phyloP scores from a whole-genome alignment of 1,139 yeast genomes.

The Meyerozyma smithsonii region DNA sequence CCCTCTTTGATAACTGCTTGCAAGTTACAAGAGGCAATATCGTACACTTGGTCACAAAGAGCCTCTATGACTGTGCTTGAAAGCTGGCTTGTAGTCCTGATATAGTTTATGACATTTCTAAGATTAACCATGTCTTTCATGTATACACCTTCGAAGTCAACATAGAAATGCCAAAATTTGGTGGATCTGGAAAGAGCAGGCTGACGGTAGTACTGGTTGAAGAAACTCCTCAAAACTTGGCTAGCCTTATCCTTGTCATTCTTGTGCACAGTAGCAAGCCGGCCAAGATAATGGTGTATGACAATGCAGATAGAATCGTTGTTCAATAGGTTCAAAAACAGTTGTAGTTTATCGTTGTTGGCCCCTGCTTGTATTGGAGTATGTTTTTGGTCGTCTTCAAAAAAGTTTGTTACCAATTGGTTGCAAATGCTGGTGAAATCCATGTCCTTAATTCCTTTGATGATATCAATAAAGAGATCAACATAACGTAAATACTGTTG shows the following conservation, averaged over 20 bases:
- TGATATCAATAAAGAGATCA: slow-evolving; percentile 16
- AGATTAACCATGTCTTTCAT: slow-evolving; percentile 42
- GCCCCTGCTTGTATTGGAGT: slow-evolving; percentile 4
- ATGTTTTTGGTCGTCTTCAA: slow-evolving; percentile 9
- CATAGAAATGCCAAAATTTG: slow-evolving; percentile 53
- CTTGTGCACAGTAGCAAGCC: slow-evolving; percentile 4
- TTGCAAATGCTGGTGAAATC: slow-evolving; percentile 11
- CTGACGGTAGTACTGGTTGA: slow-evolving; percentile 36
- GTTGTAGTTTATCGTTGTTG: background rate
- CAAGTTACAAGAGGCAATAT: slow-evolving; percentile 23
- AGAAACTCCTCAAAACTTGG: slow-evolving; percentile 11
- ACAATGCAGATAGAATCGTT: slow-evolving; percentile 29
- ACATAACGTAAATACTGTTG: slow-evolving; percentile 20
- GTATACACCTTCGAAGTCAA: slow-evolving; percentile 45
- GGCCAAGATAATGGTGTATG: slow-evolving; percentile 17
- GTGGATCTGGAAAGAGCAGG: slow-evolving; percentile 33
- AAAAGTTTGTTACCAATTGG: slow-evolving; percentile 19
- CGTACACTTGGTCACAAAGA: slow-evolving; percentile 17
- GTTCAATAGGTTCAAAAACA: slow-evolving; percentile 17
- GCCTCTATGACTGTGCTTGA: slow-evolving; percentile 46
- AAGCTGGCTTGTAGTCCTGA: slow-evolving; percentile 40
- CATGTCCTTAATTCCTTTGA: slow-evolving; percentile 10
- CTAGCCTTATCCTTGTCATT: slow-evolving; percentile 6
- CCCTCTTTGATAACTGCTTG: slow-evolving; percentile 12
- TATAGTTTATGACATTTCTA: slow-evolving; percentile 34